phyloP scores from a whole-genome alignment of 257 asterid species.

The Salvia splendens region DNA sequence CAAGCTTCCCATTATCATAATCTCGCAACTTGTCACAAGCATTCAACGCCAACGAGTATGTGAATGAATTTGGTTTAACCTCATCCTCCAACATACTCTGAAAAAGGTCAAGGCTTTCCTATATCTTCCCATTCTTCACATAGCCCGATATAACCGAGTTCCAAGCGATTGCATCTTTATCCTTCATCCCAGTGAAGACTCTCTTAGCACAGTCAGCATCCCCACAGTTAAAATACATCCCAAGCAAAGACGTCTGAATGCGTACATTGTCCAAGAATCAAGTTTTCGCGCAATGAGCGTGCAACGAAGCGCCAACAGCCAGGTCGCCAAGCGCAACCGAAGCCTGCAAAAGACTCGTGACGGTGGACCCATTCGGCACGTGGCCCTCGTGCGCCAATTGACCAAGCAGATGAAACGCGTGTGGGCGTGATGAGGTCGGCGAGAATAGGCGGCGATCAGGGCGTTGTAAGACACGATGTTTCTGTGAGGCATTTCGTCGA shows the following conservation, averaged over 20 bases:
- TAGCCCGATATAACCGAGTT: constrained; percentile 57
- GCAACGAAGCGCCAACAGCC: constrained; percentile 51
- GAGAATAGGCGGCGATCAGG: constrained; percentile 68
- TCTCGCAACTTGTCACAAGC: constrained; percentile 66
- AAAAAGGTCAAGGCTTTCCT: constrained; percentile 50
- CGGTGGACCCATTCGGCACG: constrained; percentile 60
- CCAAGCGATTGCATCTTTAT: constrained; percentile 70
- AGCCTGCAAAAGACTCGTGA: constrained; percentile 70
- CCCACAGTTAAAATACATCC: constrained; percentile 67
- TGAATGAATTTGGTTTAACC: constrained; percentile 52
- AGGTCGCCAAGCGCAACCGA: constrained; percentile 48
- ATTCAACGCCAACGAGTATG: constrained; percentile 68
- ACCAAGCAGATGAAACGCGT: constrained; percentile 43
- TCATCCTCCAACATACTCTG: constrained; percentile 47
- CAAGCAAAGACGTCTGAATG: constrained; percentile 68
- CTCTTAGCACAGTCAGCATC: constrained; percentile 46
- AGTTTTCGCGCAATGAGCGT: constrained; percentile 50
- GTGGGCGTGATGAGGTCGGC: constrained; percentile 38
- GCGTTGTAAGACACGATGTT: constrained; percentile 70
- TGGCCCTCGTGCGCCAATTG: constrained; percentile 45
- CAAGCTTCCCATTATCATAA: constrained; percentile 44
- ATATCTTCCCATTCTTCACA: constrained; percentile 53
- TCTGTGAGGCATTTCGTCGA: constrained; percentile 83
- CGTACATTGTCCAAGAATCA: constrained; percentile 52
- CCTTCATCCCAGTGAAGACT: constrained; percentile 48